phyloP scores from a whole-genome alignment of 2,329 filamentous ascomycete genomes.

The Fusarium pilosicola region DNA sequence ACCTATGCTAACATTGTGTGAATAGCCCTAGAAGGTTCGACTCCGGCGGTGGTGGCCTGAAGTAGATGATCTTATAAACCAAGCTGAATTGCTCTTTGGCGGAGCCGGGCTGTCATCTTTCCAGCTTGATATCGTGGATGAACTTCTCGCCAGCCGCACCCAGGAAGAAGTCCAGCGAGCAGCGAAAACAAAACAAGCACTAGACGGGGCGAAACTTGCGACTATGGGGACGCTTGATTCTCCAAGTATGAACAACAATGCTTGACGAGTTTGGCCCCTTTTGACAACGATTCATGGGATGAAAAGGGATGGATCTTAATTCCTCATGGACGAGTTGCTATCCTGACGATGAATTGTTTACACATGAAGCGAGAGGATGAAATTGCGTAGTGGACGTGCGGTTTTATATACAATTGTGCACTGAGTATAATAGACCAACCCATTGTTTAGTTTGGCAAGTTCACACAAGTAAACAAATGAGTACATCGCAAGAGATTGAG shows the following conservation, averaged over 20 bases:
- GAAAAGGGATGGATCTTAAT: not conserved
- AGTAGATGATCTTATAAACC: constrained; percentile 19
- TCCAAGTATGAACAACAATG: not conserved
- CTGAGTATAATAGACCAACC: not conserved
- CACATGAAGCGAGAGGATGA: not conserved
- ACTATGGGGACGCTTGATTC: not conserved
- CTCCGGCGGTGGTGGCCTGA: constrained; percentile 34
- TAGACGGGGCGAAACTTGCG: constrained; percentile 13
- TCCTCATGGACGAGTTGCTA: not conserved
- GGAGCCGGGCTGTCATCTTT: constrained; percentile 21
- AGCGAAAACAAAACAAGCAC: not conserved
- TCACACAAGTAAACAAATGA: not conserved
- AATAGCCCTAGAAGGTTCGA: constrained; percentile 40
- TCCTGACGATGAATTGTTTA: not conserved
- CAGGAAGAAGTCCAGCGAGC: constrained; percentile 21
- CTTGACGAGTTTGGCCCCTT: too few relatives aligned
- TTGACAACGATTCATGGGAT: not conserved
- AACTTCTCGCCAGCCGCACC: constrained; percentile 23
- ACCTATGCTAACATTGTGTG: not conserved
- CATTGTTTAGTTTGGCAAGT: not conserved
- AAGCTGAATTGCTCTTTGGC: not conserved
- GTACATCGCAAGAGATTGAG: too few relatives aligned
- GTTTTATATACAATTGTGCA: not conserved
- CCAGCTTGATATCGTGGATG: constrained; percentile 35
- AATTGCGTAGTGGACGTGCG: not conserved